Base-by-base conservation (phyloP, 2,329 filamentous ascomycete genomes). In the Lachnellula arida region DNA sequence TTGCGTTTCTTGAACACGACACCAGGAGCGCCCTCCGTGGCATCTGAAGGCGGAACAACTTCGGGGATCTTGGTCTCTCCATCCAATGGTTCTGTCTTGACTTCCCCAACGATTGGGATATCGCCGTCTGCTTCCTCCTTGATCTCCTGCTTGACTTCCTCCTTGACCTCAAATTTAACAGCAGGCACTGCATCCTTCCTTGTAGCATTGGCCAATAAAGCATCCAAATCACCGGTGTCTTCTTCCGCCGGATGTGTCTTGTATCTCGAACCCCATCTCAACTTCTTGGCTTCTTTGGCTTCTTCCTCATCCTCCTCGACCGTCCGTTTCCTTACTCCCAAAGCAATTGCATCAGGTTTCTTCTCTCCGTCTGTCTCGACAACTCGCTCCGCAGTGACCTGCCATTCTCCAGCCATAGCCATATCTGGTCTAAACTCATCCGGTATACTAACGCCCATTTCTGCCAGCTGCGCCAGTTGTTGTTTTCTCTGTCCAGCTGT, bases 321-420 rank as follows among this genome's bases (percentile, higher is more conserved):
- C 57, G 83, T 82, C 22, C 86, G 75, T 71, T 90, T 91, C 46
- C 81, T 75, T 17, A 86, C 77, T 0, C 84, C 85, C 28, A 76
- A 75, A 9, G 79, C 81, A 46, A 75, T 57, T 8, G 67, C 62
- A 32, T 72, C 67, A 55, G 63, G 69, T 46, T 76, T 75, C 6
- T 74, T 75, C 53, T 80, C 76, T 7, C 76, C 72, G 28, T 68
- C 70, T 6, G 75, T 73, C 32, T 73, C 70, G n/a, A 71, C 61
- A 34, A 70, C 46, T 9, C 63, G 57, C 54, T 69, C 61, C 9
- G 63, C 59, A 56, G 82, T 85, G 11, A 86, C 81, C 0, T 90
- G 84, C 93, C 93, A 99, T 52, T 96, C 89, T 34, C 94, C 91
- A 4, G 87, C 86, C 76, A 97, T 85, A 5, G 92, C 91, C 82